phyloP scores from a whole-genome alignment of 257 asterid genomes.

The Phtheirospermum japonicum region DNA sequence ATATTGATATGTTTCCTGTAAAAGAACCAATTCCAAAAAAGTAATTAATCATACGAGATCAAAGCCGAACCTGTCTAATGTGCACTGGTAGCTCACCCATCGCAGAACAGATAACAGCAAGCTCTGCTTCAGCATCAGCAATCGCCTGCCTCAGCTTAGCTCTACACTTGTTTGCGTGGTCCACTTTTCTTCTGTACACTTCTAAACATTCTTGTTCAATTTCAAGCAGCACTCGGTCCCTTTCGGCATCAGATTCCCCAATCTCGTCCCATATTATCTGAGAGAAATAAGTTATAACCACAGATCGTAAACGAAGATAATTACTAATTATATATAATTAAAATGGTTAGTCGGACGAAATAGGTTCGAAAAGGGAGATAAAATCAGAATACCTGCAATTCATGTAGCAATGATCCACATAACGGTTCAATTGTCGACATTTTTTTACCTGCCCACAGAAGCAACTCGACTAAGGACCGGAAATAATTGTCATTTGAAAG shows the following conservation, averaged over 20 bases:
- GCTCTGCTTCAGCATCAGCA: constrained; percentile 94
- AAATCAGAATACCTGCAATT: constrained; percentile 57
- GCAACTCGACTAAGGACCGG: neutral
- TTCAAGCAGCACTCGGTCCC: constrained; percentile 63
- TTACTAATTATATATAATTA: neutral
- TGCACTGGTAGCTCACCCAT: constrained; percentile 92
- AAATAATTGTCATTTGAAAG: no score
- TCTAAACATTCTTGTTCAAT: constrained; percentile 86
- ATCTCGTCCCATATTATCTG: constrained; percentile 96
- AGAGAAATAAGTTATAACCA: neutral
- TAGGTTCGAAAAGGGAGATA: neutral
- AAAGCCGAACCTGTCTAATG: constrained; percentile 25
- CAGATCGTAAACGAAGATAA: neutral
- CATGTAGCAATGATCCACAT: constrained; percentile 67
- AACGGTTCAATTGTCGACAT: constrained; percentile 59
- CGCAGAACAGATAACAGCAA: constrained; percentile 81
- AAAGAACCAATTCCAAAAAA: neutral
- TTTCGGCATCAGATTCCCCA: constrained; percentile 77
- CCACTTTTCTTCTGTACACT: constrained; percentile 78
- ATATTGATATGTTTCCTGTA: no score
- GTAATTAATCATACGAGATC: neutral
- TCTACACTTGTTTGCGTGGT: constrained; percentile 70
- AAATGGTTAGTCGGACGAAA: neutral
- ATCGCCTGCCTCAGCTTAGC: constrained; percentile 85
- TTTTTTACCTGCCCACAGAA: constrained; percentile 34